Base-by-base conservation (phyloP, 2,329 filamentous ascomycete species). In the Xylariaceae sp. region DNA sequence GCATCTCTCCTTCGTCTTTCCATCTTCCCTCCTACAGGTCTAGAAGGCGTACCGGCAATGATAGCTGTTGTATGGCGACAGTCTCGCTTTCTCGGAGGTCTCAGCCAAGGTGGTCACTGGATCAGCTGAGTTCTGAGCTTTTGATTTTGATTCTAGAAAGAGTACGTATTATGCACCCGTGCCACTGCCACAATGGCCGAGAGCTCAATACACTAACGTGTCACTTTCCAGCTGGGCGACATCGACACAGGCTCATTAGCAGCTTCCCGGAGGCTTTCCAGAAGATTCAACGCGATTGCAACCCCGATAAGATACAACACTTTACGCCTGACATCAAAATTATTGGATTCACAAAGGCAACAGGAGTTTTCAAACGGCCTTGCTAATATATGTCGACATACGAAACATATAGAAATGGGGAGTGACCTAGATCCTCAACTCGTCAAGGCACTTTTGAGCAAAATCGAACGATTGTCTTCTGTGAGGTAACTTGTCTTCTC, bases 221-320 rank as follows among this genome's bases (percentile, higher is more conserved):
- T 4, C 16, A 9, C 33, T 54, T 50, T 34, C 7, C 49, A 78
- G 75, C 66, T 77, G 48, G 64, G 67, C 51, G 68, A 71, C 39
- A 61, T 71, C 50, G 71, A 76, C 50, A 33, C 50, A 11, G 46
- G 53, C 22, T 67, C 73, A 12, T 56, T 76, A 33, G 61, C 63
- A 17, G 55, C 58, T 36, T 62, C 66, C 47, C 72, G 75, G n/a
- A 59, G 66, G 45, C 59, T 73, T 18, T 77, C 71, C 38, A 68
- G 60, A 46, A 66, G 70, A 33, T 69, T 77, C 43, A 63, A 76
- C 48, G 64, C 66, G 14, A 70, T 78, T 39, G 68, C 70, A 38
- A 74, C 69, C 11, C 76, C 76, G 0, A 69, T 77, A 18, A 60
- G 66, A 38, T 79, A 77, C 58, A 67, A 67, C 31, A 65, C 61